Evolutionary conservation across 176 grass and related monocot species (phyloP).

Genomic region (Aegilops speltoides): DNA sequence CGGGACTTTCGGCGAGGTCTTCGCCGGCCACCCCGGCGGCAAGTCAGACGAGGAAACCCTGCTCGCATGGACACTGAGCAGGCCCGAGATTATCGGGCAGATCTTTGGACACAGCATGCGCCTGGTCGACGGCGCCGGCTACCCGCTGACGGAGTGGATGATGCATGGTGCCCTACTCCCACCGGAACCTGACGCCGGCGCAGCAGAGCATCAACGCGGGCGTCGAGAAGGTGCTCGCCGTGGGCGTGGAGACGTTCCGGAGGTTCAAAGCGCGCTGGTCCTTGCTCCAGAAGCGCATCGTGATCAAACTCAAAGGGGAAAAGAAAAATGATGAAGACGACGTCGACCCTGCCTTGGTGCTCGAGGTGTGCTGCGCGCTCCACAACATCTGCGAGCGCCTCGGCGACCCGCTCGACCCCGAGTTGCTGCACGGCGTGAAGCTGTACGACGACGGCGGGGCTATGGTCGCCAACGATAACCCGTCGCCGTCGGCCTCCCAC

Average conservation of each 20-base stretch:
- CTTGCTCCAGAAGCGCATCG: slow-evolving; percentile 69
- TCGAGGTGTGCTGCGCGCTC: slow-evolving; percentile 81
- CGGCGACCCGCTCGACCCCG: slow-evolving; percentile 49
- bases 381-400: slow-evolving; percentile 90
- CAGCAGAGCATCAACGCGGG: slow-evolving; percentile 87
- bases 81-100: neutral
- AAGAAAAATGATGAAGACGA: too few relatives aligned
- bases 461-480: slow-evolving; percentile 47
- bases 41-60: slow-evolving; percentile 66
- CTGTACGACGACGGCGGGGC: slow-evolving; percentile 52
- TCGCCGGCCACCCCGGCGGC: slow-evolving; percentile 21
- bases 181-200: slow-evolving; percentile 70
- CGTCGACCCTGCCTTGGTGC: slow-evolving; percentile 49
- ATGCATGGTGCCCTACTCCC: slow-evolving; percentile 72
- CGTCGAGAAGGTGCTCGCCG: slow-evolving; percentile 33
- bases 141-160: slow-evolving; percentile 77
- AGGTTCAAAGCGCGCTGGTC: slow-evolving; percentile 68
- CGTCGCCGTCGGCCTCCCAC: slow-evolving; percentile 44
- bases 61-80: slow-evolving; percentile 50
- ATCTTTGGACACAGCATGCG: slow-evolving; percentile 37
- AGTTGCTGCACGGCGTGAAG: slow-evolving; percentile 18
- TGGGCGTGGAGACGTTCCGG: slow-evolving; percentile 56
- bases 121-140: slow-evolving; percentile 56
- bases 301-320: slow-evolving; percentile 37
- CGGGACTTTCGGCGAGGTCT: too few relatives aligned